Conservation (phyloP, 306 rosid species). For the Cicer yamashitae region DNA sequence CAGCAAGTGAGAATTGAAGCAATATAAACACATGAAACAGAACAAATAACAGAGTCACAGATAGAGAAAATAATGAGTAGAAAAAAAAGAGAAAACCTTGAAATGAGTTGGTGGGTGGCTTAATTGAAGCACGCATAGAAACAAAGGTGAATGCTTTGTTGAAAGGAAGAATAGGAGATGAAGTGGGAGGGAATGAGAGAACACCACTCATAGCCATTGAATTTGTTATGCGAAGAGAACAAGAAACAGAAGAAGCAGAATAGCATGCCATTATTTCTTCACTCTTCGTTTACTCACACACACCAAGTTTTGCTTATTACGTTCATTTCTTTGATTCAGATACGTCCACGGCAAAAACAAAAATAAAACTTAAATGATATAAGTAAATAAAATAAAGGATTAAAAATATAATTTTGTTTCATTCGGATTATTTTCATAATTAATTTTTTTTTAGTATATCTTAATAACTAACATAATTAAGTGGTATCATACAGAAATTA, state of each 20-base stretch:
- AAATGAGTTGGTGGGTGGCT: constrained; percentile 50
- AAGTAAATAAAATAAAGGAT: too few species aligned
- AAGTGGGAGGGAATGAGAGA: constrained; percentile 54
- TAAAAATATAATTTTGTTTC: too few species aligned
- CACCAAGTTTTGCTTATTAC: background rate
- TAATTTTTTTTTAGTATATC: too few species aligned
- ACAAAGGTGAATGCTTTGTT: constrained; percentile 49
- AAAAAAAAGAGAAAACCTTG: constrained; percentile 57
- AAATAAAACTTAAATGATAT: background rate
- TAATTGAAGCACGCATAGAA: constrained; percentile 51
- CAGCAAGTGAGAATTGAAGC: background rate
- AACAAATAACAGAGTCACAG: constrained; percentile 11
- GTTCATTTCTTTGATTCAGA: background rate
- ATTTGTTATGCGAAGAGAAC: constrained; percentile 55
- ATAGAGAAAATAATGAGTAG: background rate
- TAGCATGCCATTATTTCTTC: constrained; percentile 51
- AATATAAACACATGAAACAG: constrained; percentile 20
- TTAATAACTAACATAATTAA: too few species aligned
- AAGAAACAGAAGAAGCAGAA: constrained; percentile 59
- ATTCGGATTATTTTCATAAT: too few species aligned
- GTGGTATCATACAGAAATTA: too few species aligned
- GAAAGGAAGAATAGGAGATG: constrained; percentile 36
- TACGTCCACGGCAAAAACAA: background rate
- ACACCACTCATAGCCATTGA: constrained; percentile 58
- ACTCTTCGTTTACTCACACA: background rate